These are phyloP conservation scores for Acanthochlamys bracteata DNA, from an alignment of 106 monocot species.

Conservation along the genomic window DNA sequence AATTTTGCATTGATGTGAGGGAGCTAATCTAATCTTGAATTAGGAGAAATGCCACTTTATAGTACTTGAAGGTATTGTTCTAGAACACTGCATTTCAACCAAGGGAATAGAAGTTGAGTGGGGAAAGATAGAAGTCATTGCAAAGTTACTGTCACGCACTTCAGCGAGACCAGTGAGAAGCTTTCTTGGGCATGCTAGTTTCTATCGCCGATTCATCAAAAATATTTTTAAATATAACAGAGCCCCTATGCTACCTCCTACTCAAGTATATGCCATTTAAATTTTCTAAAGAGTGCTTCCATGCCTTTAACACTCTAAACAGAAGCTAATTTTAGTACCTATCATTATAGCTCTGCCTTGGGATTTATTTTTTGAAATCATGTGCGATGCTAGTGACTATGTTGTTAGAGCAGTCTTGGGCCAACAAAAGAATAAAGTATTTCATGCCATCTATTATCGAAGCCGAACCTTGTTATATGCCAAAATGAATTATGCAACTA, in stretches of 20 bases:
- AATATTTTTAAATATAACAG: neutral
- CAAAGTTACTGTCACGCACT: neutral
- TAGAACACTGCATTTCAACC: neutral
- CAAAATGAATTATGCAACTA: neutral
- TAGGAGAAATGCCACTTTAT: too few species aligned
- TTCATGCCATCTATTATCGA: too few species aligned
- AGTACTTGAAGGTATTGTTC: neutral
- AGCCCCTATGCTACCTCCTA: neutral
- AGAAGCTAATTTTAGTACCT: neutral
- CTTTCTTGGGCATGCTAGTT: neutral
- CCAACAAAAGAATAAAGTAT: too few species aligned
- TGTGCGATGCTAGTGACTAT: too few species aligned
- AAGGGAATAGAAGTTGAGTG: neutral
- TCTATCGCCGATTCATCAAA: neutral
- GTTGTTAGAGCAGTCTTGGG: too few species aligned
- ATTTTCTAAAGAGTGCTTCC: too few species aligned
- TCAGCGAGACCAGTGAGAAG: neutral
- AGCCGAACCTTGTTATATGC: too few species aligned
- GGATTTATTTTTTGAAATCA: too few species aligned
- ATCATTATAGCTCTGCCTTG: too few species aligned
- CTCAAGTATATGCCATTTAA: neutral
- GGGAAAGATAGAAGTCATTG: neutral
- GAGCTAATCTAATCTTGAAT: neutral
- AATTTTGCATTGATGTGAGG: neutral
- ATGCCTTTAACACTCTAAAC: neutral